Conservation (phyloP, 140 eudicot species). For the Oenanthe javanica region DNA sequence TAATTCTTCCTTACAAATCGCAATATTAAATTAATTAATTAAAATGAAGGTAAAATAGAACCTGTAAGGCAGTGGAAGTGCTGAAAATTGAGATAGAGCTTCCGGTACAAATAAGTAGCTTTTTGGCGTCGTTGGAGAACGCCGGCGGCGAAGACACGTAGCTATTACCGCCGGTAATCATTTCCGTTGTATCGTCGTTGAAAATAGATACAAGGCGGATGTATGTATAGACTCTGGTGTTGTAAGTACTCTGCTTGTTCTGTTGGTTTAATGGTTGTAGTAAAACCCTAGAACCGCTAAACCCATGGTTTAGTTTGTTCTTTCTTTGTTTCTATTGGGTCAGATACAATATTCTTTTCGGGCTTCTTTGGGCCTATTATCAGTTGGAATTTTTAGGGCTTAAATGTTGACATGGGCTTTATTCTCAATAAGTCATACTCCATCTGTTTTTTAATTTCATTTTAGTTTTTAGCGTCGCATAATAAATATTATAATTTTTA, state of each 20-base stretch:
- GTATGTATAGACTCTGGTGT: no score
- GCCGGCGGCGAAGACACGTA: conserved; percentile 81
- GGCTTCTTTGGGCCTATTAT: background rate
- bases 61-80: conserved; percentile 84
- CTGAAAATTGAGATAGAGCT: conserved; percentile 77
- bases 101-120: conserved; percentile 72
- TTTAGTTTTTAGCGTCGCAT: no score
- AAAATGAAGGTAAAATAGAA: background rate
- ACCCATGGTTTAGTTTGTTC: background rate
- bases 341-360: background rate
- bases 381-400: background rate
- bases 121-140: conserved; percentile 71
- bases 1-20: background rate
- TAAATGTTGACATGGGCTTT: background rate
- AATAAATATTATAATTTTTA: no score
- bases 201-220: no score
- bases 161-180: conserved; percentile 81
- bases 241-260: background rate
- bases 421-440: no score
- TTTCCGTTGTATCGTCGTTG: conserved; percentile 2
- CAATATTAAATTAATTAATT: background rate
- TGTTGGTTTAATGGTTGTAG: background rate
- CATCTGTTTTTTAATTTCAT: no score
- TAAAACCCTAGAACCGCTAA: background rate
- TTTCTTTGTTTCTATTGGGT: background rate